These are phyloP conservation scores for Glutinoglossum americanum DNA, from an alignment of 495 filamentous ascomycete genomes.

Conservation along the genomic window DNA sequence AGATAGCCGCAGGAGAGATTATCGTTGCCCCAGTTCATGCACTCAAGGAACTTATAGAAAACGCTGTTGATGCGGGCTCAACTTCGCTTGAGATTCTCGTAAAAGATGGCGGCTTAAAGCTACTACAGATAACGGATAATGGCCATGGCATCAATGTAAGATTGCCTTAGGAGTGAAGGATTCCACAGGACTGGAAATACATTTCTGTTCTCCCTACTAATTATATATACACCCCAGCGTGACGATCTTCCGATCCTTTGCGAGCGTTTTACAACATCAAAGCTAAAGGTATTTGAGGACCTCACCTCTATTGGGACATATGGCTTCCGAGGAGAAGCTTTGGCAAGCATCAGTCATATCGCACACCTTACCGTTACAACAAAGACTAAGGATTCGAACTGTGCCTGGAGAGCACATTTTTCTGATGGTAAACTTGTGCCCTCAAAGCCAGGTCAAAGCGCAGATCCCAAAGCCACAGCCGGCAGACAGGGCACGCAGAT, in stretches of 20 bases:
- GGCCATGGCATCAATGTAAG: slow-evolving; percentile 86
- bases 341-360: slow-evolving; percentile 97
- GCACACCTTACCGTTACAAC: slow-evolving; percentile 91
- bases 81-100: slow-evolving; percentile 79
- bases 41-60: slow-evolving; percentile 93
- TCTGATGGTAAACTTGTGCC: slow-evolving; percentile 64
- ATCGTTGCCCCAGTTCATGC: slow-evolving; percentile 96
- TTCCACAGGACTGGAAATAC: not conserved
- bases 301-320: slow-evolving; percentile 81
- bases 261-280: slow-evolving; percentile 93
- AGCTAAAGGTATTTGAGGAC: slow-evolving; percentile 88
- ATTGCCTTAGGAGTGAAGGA: not conserved
- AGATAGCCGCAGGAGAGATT: slow-evolving; percentile 98
- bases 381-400: slow-evolving; percentile 70
- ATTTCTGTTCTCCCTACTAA: not conserved
- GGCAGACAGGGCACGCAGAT: slow-evolving; percentile 94
- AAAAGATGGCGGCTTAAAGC: slow-evolving; percentile 91
- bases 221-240: slow-evolving; percentile 8
- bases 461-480: slow-evolving; percentile 74
- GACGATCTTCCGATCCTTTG: slow-evolving; percentile 89
- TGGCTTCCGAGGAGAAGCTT: slow-evolving; percentile 88
- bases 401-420: slow-evolving; percentile 79
- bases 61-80: slow-evolving; percentile 89
- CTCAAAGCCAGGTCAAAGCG: slow-evolving; percentile 74
- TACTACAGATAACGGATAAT: slow-evolving; percentile 95